Percentiles rank a stretch among this genome's conserved stretches.
phyloP scores from a whole-genome alignment of 441 rosid genomes.

The Gossypium lobatum region DNA sequence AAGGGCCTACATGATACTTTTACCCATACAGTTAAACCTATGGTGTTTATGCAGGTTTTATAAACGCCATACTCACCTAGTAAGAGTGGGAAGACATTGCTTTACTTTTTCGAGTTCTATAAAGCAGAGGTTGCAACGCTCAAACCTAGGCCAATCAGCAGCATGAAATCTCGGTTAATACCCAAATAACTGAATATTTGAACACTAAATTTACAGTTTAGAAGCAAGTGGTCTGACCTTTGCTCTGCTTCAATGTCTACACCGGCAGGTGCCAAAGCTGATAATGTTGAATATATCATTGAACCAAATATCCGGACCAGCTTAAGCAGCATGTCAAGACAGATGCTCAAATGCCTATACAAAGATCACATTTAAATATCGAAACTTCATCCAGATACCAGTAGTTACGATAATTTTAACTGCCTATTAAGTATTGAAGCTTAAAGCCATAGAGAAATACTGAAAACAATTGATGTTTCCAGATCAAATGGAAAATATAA shows the following conservation, averaged over 20 bases:
- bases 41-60: background rate
- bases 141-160: slow-evolving; percentile 50
- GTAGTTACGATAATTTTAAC: background rate
- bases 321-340: slow-evolving; percentile 77
- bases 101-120: slow-evolving; percentile 87
- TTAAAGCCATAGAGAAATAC: background rate
- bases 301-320: slow-evolving; percentile 75
- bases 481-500: background rate
- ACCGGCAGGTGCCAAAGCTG: slow-evolving; percentile 78
- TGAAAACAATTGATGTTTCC: background rate
- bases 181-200: background rate
- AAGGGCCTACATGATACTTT: too few species aligned
- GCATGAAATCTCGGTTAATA: slow-evolving; percentile 5
- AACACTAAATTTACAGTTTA: slow-evolving; percentile 8
- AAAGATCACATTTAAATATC: background rate
- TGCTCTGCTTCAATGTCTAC: slow-evolving; percentile 97
- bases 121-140: slow-evolving; percentile 79
- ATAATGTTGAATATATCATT: slow-evolving; percentile 73
- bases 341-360: slow-evolving; percentile 73
- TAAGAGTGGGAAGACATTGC: slow-evolving; percentile 49
- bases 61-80: slow-evolving; percentile 36
- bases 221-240: slow-evolving; percentile 43
- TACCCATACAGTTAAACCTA: background rate
- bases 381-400: background rate
- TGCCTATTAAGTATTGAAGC: background rate